Evolutionary conservation across 2,329 filamentous ascomycete species (phyloP).

Genomic region (Clonostachys rosea): DNA sequence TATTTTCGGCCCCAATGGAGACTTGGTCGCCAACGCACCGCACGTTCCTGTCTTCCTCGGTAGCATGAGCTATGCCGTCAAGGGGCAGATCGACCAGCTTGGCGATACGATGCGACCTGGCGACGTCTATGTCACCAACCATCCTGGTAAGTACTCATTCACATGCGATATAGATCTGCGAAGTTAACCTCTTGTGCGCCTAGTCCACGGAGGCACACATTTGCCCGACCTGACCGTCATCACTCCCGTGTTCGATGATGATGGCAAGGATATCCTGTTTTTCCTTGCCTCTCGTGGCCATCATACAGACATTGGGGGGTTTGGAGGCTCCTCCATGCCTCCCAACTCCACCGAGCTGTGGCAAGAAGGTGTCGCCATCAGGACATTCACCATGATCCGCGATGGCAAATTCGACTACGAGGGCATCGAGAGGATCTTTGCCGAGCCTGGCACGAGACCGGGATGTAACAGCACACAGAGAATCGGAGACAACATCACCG

Average conservation of each 20-base stretch:
- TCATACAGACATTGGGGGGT: conserved; percentile 31
- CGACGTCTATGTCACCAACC: conserved; percentile 31
- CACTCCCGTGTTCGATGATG: conserved; percentile 30
- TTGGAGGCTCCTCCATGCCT: conserved; percentile 31
- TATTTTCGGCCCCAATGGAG: conserved; percentile 30
- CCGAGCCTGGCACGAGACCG: neutral
- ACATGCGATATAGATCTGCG: too few species aligned
- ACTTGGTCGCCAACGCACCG: conserved; percentile 31
- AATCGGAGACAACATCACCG: conserved; percentile 77
- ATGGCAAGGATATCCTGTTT: conserved; percentile 29
- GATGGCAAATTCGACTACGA: conserved; percentile 25
- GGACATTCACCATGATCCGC: conserved; percentile 27
- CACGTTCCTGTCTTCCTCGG: conserved; percentile 34
- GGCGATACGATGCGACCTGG: conserved; percentile 22
- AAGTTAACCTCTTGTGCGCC: too few species aligned
- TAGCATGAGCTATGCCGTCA: conserved; percentile 31
- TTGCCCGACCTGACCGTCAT: conserved; percentile 34
- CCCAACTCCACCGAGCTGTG: conserved; percentile 32
- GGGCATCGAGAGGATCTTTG: conserved; percentile 51
- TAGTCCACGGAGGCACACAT: conserved; percentile 26
- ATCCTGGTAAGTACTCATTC: conserved; percentile 12
- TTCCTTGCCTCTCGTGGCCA: conserved; percentile 30
- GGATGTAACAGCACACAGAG: conserved; percentile 57
- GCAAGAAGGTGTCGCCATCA: conserved; percentile 35
- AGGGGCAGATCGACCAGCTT: conserved; percentile 26